Percentiles rank a stretch among this genome's conserved stretches.
Conservation (phyloP, 495 filamentous ascomycete genomes). For the Xylaria longipes region DNA sequence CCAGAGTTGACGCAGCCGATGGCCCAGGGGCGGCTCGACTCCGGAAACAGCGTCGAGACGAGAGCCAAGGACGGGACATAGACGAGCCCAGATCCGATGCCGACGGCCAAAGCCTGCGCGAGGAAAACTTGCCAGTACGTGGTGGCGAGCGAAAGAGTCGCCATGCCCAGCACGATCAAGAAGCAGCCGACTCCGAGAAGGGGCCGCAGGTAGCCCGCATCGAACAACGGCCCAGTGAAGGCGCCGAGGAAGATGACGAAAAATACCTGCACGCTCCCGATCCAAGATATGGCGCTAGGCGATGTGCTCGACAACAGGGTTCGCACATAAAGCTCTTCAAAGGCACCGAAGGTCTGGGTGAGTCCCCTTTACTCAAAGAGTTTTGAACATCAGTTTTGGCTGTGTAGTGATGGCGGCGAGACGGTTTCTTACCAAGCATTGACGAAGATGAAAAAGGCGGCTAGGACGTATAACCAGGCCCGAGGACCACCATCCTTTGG, state of each 20-base stretch:
- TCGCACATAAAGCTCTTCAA: slow-evolving; percentile 47
- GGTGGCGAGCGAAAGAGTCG: slow-evolving; percentile 43
- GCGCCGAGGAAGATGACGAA: slow-evolving; percentile 44
- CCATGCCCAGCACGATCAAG: slow-evolving; percentile 42
- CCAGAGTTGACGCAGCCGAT: slow-evolving; percentile 43
- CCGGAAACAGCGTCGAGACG: slow-evolving; percentile 42
- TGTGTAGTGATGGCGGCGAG: neutral
- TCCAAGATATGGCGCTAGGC: slow-evolving; percentile 46
- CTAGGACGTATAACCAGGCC: slow-evolving; percentile 17
- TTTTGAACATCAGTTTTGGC: neutral
- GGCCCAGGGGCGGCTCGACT: slow-evolving; percentile 38
- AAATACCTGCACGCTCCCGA: slow-evolving; percentile 48
- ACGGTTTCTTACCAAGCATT: slow-evolving; percentile 8
- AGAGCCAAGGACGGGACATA: slow-evolving; percentile 47
- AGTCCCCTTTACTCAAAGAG: slow-evolving; percentile 45
- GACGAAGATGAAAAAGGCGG: slow-evolving; percentile 3
- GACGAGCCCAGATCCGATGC: slow-evolving; percentile 44
- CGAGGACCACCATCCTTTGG: slow-evolving; percentile 1
- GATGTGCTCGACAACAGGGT: slow-evolving; percentile 37
- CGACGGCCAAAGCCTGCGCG: slow-evolving; percentile 45
- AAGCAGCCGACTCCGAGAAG: slow-evolving; percentile 40
- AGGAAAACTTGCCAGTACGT: slow-evolving; percentile 48
- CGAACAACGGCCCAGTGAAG: slow-evolving; percentile 43
- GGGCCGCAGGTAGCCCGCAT: slow-evolving; percentile 45
- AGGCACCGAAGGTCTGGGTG: slow-evolving; percentile 45